Conservation (phyloP, 192 early-diverging fungal species). For the Podila verticillata region DNA sequence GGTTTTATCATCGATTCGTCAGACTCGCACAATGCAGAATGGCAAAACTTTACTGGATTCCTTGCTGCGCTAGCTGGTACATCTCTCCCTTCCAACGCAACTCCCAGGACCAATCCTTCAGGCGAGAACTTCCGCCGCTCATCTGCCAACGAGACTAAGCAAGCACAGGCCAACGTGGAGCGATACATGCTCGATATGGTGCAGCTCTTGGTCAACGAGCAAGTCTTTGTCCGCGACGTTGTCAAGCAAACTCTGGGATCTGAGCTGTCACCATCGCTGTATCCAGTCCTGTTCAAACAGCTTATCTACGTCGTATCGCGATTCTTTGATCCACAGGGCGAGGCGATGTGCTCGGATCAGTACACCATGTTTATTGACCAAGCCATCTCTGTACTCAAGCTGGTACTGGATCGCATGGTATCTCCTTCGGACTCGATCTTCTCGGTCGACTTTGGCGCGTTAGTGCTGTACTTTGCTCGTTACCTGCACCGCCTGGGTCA, state of each 20-base stretch:
- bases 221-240: slow-evolving; percentile 76
- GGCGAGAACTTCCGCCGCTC: slow-evolving; percentile 39
- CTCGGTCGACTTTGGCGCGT: slow-evolving; percentile 74
- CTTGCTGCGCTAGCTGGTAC: slow-evolving; percentile 81
- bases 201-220: slow-evolving; percentile 77
- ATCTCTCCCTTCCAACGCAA: slow-evolving; percentile 50
- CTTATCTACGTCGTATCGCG: slow-evolving; percentile 63
- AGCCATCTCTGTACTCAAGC: slow-evolving; percentile 75
- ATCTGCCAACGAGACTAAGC: slow-evolving; percentile 42
- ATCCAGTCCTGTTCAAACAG: slow-evolving; percentile 67
- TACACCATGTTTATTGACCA: slow-evolving; percentile 82
- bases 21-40: slow-evolving; percentile 62
- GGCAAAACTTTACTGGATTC: slow-evolving; percentile 87
- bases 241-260: slow-evolving; percentile 84
- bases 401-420: slow-evolving; percentile 77
- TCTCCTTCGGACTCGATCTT: slow-evolving; percentile 65
- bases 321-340: slow-evolving; percentile 70
- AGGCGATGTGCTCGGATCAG: slow-evolving; percentile 61
- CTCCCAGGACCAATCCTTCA: slow-evolving; percentile 23
- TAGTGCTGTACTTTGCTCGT: slow-evolving; percentile 72
- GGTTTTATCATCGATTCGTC: slow-evolving; percentile 30
- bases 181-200: slow-evolving; percentile 78
- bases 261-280: slow-evolving; percentile 74
- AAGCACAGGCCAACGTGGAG: slow-evolving; percentile 65
- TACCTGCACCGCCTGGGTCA: slow-evolving; percentile 76